Conservation (phyloP, 2,329 filamentous ascomycete genomes). For the Penicillium sp. region DNA sequence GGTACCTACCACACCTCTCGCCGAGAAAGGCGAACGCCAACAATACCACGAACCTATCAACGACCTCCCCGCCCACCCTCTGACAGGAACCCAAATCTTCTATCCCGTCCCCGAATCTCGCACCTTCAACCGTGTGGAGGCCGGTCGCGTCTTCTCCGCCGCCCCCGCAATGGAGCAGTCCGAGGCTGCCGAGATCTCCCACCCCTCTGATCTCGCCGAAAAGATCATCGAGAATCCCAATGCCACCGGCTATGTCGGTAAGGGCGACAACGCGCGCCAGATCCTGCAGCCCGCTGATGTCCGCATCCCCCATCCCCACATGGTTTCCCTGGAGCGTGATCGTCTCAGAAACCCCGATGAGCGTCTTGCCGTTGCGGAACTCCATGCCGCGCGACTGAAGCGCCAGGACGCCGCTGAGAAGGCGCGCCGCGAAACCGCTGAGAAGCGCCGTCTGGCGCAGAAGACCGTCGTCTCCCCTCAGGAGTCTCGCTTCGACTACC, state of each 20-base stretch:
- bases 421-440: constrained; percentile 39
- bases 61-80: constrained; percentile 58
- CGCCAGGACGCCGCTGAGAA: constrained; percentile 39
- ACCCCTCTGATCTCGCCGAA: constrained; percentile 33
- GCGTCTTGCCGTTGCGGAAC: constrained; percentile 30
- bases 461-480: constrained; percentile 45
- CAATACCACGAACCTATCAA: constrained; percentile 59
- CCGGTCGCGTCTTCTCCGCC: constrained; percentile 57
- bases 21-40: constrained; percentile 36
- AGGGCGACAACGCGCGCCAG: constrained; percentile 43
- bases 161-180: constrained; percentile 38
- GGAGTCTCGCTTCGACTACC: constrained; percentile 56
- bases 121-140: constrained; percentile 62
- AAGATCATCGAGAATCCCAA: constrained; percentile 33
- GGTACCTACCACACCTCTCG: constrained; percentile 65
- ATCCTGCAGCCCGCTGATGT: constrained; percentile 59
- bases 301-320: constrained; percentile 61
- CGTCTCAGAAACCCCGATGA: constrained; percentile 37
- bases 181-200: constrained; percentile 20
- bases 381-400: constrained; percentile 46
- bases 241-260: constrained; percentile 43
- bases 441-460: constrained; percentile 45
- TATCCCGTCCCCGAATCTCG: constrained; percentile 62
- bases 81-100: constrained; percentile 56
- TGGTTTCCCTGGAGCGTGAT: constrained; percentile 51